These are phyloP conservation scores for Cercospora berteroae DNA, from an alignment of 2,329 filamentous ascomycete genomes.

Conservation along the genomic window DNA sequence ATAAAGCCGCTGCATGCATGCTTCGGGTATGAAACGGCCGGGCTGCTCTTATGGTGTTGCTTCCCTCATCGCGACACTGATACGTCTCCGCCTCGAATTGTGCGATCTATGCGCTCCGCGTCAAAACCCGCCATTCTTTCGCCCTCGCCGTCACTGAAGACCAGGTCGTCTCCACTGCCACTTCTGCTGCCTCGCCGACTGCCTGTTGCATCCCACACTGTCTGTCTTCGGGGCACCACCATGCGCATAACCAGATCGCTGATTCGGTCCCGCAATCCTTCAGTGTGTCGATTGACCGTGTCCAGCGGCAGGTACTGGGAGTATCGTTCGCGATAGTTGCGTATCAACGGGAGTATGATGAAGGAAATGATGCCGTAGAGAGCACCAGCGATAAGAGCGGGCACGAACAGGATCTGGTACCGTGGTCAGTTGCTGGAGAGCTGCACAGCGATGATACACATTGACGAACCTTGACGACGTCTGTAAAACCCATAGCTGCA, in stretches of 20 bases:
- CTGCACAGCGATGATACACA: not conserved
- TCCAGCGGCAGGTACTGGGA: conserved; percentile 43
- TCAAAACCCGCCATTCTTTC: conserved; percentile 50
- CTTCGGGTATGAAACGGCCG: not conserved
- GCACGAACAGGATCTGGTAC: conserved; percentile 45
- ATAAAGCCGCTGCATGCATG: not conserved
- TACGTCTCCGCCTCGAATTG: conserved; percentile 38
- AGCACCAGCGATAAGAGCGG: conserved; percentile 44
- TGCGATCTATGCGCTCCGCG: conserved; percentile 38
- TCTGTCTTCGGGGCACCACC: conserved; percentile 33
- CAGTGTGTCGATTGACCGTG: conserved; percentile 32
- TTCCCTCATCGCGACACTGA: conserved; percentile 12
- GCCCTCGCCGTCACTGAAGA: conserved; percentile 47
- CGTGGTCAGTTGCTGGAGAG: conserved; percentile 7
- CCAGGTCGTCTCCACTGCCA: conserved; percentile 32
- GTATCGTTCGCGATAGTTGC: conserved; percentile 47
- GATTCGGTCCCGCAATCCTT: conserved; percentile 35
- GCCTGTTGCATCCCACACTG: conserved; percentile 34
- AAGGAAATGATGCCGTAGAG: conserved; percentile 46
- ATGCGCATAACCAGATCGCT: conserved; percentile 38
- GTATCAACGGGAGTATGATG: conserved; percentile 45
- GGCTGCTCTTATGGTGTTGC: not conserved
- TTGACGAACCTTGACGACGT: conserved; percentile 29
- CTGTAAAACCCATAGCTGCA: conserved; percentile 26
- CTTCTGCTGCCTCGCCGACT: conserved; percentile 18